Conservation (phyloP, 2,329 filamentous ascomycete species). For the Fusarium avenaceum region DNA sequence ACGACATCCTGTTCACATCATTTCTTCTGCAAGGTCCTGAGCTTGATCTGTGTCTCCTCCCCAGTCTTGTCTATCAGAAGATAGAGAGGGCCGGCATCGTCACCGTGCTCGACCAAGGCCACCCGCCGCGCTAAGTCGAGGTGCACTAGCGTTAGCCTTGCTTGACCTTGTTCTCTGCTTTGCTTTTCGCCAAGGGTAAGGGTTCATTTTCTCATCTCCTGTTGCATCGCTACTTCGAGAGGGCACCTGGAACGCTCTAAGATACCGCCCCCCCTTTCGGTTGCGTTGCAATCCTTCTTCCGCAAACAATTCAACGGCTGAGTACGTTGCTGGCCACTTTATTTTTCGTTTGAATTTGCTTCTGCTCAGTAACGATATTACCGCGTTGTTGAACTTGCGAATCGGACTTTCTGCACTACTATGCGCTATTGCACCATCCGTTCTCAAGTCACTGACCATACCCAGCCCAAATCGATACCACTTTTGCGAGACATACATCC, state of each 20-base stretch:
- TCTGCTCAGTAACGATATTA: constrained; percentile 24
- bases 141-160: constrained; percentile 41
- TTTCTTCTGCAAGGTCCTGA: constrained; percentile 36
- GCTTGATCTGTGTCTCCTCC: constrained; percentile 44
- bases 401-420: constrained; percentile 24
- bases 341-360: constrained; percentile 16
- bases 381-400: constrained; percentile 30
- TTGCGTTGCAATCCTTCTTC: constrained; percentile 35
- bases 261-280: constrained; percentile 44
- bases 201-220: constrained; percentile 48
- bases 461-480: constrained; percentile 38
- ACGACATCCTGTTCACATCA: constrained; percentile 21
- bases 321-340: constrained; percentile 42
- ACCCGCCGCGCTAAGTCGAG: constrained; percentile 44
- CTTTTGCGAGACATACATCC: constrained; percentile 31
- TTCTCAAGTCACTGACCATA: constrained; percentile 40
- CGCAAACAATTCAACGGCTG: constrained; percentile 39
- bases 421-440: constrained; percentile 28
- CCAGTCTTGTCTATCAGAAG: constrained; percentile 29
- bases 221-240: constrained; percentile 43
- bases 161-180: constrained; percentile 42
- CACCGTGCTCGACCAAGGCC: constrained; percentile 44
- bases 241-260: constrained; percentile 40
- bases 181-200: constrained; percentile 48
- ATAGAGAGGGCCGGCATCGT: constrained; percentile 42